Evolutionary conservation across 768 basidiomycete species (phyloP).

Genomic region (Mrakia gelida): DNA sequence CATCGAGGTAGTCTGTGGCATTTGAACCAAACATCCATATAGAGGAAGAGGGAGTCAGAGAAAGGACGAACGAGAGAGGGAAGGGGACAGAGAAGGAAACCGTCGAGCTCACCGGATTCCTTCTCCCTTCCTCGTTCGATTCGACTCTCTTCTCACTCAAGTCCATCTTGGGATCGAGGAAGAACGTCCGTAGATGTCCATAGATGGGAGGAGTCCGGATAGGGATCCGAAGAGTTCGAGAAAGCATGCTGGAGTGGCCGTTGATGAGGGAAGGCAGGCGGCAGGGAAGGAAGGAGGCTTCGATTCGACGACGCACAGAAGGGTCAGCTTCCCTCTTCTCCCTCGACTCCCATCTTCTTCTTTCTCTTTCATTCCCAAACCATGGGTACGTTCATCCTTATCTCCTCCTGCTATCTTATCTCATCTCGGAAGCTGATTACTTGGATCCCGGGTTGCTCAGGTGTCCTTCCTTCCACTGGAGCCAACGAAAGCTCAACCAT

Average conservation of each 20-base stretch:
- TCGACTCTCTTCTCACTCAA: not conserved
- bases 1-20: not conserved
- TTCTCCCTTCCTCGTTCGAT: not conserved
- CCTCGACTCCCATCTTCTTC: not conserved
- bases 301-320: too few species aligned
- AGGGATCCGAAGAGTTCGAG: too few species aligned
- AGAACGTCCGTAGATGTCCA: not conserved
- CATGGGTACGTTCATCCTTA: not conserved
- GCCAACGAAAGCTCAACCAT: not conserved
- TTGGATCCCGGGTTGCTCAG: not conserved
- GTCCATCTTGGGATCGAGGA: not conserved
- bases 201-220: too few species aligned
- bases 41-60: not conserved
- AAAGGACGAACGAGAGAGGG: not conserved
- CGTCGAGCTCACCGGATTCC: slow-evolving; percentile 1
- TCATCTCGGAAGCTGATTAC: not conserved
- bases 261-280: too few species aligned
- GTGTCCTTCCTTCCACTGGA: not conserved
- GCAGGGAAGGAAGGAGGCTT: too few species aligned
- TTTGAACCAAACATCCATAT: not conserved
- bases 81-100: not conserved
- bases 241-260: too few species aligned
- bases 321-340: not conserved
- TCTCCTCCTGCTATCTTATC: too few species aligned
- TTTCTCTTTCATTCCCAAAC: not conserved